Conservation (phyloP, 2,329 filamentous ascomycete species). For the Dothistroma septosporum region DNA sequence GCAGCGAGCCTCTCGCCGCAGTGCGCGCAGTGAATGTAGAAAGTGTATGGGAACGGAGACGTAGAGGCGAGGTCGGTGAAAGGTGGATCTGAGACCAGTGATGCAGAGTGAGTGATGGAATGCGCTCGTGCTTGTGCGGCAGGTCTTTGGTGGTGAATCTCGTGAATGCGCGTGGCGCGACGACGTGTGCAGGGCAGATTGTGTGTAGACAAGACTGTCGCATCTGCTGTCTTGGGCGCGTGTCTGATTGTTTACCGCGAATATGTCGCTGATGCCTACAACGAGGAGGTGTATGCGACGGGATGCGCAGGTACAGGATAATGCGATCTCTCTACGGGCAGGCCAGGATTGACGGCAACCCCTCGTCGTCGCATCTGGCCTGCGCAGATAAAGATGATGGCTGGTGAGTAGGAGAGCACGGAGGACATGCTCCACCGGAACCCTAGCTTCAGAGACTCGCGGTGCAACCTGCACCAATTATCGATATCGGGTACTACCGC, state of each 20-base stretch:
- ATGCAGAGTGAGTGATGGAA: not conserved
- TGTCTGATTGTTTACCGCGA: slow-evolving; percentile 3
- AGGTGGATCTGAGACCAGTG: not conserved
- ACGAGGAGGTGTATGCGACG: slow-evolving; percentile 2
- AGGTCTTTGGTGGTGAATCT: not conserved
- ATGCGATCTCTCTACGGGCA: not conserved
- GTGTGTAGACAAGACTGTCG: not conserved
- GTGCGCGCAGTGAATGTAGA: not conserved
- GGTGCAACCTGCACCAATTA: not conserved
- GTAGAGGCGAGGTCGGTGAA: not conserved
- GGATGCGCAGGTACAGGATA: slow-evolving; percentile 2
- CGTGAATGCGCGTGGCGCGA: not conserved
- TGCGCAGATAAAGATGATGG: not conserved
- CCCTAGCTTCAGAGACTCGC: not conserved
- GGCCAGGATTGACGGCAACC: not conserved
- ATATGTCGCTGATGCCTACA: slow-evolving; percentile 1
- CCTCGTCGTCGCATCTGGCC: slow-evolving; percentile 1
- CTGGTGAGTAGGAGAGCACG: not conserved
- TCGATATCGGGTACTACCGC: not conserved
- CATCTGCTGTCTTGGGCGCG: slow-evolving; percentile 3
- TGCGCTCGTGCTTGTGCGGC: not conserved
- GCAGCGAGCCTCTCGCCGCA: not conserved
- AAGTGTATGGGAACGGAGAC: not conserved
- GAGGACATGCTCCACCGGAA: not conserved
- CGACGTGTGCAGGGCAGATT: not conserved